Percentiles rank a stretch among this genome's conserved stretches.
phyloP scores from a whole-genome alignment of 2,329 filamentous ascomycete species.

The Aspergillus persii region DNA sequence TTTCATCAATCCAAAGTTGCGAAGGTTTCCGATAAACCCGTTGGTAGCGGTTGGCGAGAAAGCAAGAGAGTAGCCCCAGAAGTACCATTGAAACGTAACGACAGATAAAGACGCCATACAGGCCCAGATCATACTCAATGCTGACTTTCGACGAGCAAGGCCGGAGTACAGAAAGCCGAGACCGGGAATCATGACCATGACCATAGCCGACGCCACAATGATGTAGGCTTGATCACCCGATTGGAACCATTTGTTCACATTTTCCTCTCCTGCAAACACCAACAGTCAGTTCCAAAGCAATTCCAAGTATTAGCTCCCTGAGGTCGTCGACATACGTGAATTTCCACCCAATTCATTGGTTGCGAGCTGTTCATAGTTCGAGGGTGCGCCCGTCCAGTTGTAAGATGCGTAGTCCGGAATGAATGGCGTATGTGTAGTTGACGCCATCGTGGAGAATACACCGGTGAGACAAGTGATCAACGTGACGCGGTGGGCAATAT shows the following conservation, averaged over 20 bases:
- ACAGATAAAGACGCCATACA: slow-evolving; percentile 92
- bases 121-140: slow-evolving; percentile 94
- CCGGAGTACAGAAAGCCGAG: slow-evolving; percentile 98
- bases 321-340: slow-evolving; percentile 62
- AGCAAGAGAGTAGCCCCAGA: slow-evolving; percentile 96
- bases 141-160: slow-evolving; percentile 94
- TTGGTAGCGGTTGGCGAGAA: slow-evolving; percentile 80
- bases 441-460: slow-evolving; percentile 23
- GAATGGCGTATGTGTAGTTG: slow-evolving; percentile 30
- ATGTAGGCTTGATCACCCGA: slow-evolving; percentile 94
- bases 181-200: slow-evolving; percentile 93
- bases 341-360: slow-evolving; percentile 68
- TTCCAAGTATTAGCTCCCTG: neutral
- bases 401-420: slow-evolving; percentile 48
- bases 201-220: slow-evolving; percentile 84
- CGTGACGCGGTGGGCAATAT: neutral
- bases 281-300: slow-evolving; percentile 7
- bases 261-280: slow-evolving; percentile 63
- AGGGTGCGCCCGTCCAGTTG: slow-evolving; percentile 48
- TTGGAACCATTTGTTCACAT: slow-evolving; percentile 94
- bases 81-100: slow-evolving; percentile 98
- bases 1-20: slow-evolving; percentile 84
- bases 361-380: slow-evolving; percentile 45
- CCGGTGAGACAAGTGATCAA: neutral
- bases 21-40: slow-evolving; percentile 86